Base-by-base conservation (phyloP, 2,329 filamentous ascomycete species). In the Fusarium sp. region DNA sequence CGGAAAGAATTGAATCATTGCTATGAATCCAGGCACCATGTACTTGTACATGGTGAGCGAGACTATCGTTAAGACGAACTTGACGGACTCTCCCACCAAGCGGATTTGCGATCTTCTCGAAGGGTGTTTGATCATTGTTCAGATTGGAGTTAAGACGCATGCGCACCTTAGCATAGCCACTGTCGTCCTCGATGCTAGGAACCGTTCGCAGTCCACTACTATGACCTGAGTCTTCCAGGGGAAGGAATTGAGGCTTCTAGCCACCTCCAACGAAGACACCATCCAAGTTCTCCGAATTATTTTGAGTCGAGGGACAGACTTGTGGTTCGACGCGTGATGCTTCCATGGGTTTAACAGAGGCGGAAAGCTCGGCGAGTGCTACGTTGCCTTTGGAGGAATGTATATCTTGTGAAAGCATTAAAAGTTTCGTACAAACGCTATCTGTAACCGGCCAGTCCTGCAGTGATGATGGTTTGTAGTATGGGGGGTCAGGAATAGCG, bases 131-230 rank as follows among this genome's bases (percentile, higher is more conserved):
- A 20, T 66, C 49, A 30, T 70, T 51, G 7, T 61, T 48, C 2
- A 60, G 52, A 32, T 70, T 45, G 17, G 67, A 40, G 7, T 68
- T 62, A 37, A 68, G 72, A 4, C 68, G 68, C 15, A 76, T 75
- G 6, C 70, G 71, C 30, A 73, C 64, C 33, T 78, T 77, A 17
- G 70, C 68, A 11, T 62, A 55, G 27, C 56, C 35, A 17, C 35
- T 7, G 17, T 37, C n/a, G 35, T 7, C 17, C n/a, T 37, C 17
- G 9, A n/a, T 37, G 17, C 17, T 19, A n/a, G 7, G 8, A 14
- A 37, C 17, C 9, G 17, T 17, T 10, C 17, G 15, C 35, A n/a
- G 15, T 11, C 9, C 35, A 37, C 17, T 37, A 9, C 17, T n/a
- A 7, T 57, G 50, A n/a, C 60, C 57, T 7, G 56, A n/a, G 23